These are phyloP conservation scores for Nevesoporus exiguus DNA, from an alignment of 768 basidiomycete species.

Conservation along the genomic window DNA sequence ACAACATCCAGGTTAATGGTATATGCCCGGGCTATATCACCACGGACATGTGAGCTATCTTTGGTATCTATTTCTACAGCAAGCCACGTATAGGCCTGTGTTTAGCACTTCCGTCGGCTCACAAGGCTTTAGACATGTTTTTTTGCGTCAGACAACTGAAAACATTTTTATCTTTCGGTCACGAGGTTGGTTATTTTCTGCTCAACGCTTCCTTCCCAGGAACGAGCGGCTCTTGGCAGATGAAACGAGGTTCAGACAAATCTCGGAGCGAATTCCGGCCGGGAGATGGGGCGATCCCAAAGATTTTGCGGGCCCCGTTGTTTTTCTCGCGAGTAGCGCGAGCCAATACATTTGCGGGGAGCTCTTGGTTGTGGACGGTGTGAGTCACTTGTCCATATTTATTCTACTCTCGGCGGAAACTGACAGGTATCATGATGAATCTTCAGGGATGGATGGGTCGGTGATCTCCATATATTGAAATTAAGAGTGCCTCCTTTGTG, in stretches of 20 bases:
- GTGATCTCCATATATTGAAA: slow-evolving; percentile 13
- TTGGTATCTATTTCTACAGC: slow-evolving; percentile 8
- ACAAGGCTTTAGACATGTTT: slow-evolving; percentile 4
- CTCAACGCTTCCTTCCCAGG: slow-evolving; percentile 37
- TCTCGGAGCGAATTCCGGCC: slow-evolving; percentile 68
- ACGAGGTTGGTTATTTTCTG: slow-evolving; percentile 5
- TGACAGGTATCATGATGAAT: slow-evolving; percentile 6
- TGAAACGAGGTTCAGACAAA: slow-evolving; percentile 58
- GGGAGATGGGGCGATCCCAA: slow-evolving; percentile 63
- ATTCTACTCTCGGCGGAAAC: slow-evolving; percentile 2
- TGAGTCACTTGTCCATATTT: slow-evolving; percentile 33
- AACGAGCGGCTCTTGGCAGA: slow-evolving; percentile 63
- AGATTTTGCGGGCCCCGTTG: slow-evolving; percentile 65
- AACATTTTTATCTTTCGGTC: slow-evolving; percentile 3
- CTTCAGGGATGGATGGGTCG: slow-evolving; percentile 61
- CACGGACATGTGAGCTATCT: slow-evolving; percentile 72
- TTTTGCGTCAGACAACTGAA: slow-evolving; percentile 1
- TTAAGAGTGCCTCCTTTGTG: background rate
- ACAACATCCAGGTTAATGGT: slow-evolving; percentile 85
- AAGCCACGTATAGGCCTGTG: slow-evolving; percentile 5
- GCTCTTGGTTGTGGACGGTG: slow-evolving; percentile 63
- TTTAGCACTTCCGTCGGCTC: slow-evolving; percentile 1
- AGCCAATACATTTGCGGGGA: slow-evolving; percentile 71
- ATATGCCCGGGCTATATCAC: slow-evolving; percentile 87
- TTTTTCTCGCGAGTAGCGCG: slow-evolving; percentile 62